Evolutionary conservation across 352 stramenopile genomes (phyloP), one percentile per base, ranked within the genome.

Genomic region (Nothophytophthora sp.): DNA sequence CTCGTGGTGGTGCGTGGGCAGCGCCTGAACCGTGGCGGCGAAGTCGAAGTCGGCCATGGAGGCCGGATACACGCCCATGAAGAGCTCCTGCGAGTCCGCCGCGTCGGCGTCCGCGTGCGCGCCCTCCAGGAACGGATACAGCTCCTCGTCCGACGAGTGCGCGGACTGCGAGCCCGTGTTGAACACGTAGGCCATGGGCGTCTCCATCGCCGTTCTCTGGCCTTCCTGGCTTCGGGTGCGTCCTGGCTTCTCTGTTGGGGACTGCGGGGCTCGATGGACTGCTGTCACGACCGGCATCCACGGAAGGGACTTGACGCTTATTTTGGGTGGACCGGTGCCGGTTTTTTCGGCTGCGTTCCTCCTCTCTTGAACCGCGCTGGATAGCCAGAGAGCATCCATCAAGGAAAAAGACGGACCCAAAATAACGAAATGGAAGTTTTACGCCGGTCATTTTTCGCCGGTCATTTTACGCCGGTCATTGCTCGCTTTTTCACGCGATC

Each of bases 1-100:
- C 7, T 52, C 25, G 16, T 47, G 50, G 22, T 70, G 50, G 20
- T 67, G 69, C 30, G 63, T 55, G 19, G 71, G 68, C 23, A 78
- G 63, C 28, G 69, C 72, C 30, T 81, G 68, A 28, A 88, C 67
- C 4, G 78, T 83, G 3, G 78, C 58, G 27, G 67, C 63, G 30
- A 88, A 85, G 70, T 88, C 77, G 46, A 88, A 69, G 57, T 88
- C 77, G 20, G 69, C 66, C 39, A 88, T 65, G 45, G 75, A 73
- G 39, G 72, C 47, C 0, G 72, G 70, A 61, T 86, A 86, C 24
- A 81, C 70, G 47, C 77, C 67, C 63, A 86, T 60, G 60, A 64
- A 64, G 55, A 88, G 65, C 49, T 85, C 67, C 46, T 82, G 55
- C 22, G 70, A 82, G 23, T 42, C 49, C 7, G 43, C 50, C 22